phyloP scores from a whole-genome alignment of 139 green algal genomes.

The Zygnema circumcarinatum region DNA sequence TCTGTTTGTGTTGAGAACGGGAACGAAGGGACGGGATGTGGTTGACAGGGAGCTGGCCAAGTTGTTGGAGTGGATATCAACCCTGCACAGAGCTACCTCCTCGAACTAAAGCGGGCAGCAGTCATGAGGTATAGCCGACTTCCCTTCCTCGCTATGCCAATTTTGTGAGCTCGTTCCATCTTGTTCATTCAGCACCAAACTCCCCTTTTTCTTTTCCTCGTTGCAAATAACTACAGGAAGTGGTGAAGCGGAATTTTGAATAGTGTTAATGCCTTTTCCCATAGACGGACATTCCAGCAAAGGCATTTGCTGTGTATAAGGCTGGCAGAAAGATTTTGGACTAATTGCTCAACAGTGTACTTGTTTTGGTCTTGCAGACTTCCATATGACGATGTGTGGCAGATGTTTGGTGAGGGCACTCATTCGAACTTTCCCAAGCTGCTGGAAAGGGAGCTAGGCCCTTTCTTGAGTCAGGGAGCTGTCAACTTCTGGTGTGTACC shows the following conservation, averaged over 20 bases:
- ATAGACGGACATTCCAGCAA: too few species aligned
- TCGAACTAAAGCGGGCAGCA: constrained; percentile 90
- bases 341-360: too few species aligned
- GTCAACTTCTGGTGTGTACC: constrained; percentile 84
- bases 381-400: constrained; percentile 91
- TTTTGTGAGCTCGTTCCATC: not conserved
- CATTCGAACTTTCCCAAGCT: constrained; percentile 82
- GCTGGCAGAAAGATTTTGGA: too few species aligned
- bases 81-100: constrained; percentile 88
- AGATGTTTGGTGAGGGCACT: constrained; percentile 81
- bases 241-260: too few species aligned
- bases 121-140: constrained; percentile 35
- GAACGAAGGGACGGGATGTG: too few species aligned
- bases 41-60: constrained; percentile 62
- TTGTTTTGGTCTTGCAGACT: constrained; percentile 74
- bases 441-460: constrained; percentile 86
- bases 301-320: too few species aligned
- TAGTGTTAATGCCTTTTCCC: too few species aligned
- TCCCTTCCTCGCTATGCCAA: too few species aligned
- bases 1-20: constrained; percentile 11
- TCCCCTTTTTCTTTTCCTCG: too few species aligned
- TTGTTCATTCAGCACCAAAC: constrained; percentile 1
- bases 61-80: constrained; percentile 98
- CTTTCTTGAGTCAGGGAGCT: constrained; percentile 85
- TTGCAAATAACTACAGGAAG: too few species aligned